phyloP scores from a whole-genome alignment of 305 asterid species.

The Solanum hybrid region DNA sequence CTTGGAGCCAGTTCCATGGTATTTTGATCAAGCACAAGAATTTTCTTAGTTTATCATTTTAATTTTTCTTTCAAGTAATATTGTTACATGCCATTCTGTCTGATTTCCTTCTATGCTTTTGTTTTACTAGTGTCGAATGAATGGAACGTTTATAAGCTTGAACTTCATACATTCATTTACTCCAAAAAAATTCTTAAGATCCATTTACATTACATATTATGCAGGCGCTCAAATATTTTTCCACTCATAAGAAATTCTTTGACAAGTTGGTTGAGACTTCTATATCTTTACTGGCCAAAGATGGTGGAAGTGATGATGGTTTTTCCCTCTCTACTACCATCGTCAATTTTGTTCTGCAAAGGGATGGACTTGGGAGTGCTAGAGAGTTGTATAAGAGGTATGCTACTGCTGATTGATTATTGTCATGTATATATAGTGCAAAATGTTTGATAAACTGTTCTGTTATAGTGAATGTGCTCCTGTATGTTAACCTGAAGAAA shows the following conservation, averaged over 20 bases:
- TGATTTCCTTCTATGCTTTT: background rate
- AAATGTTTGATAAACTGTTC: background rate
- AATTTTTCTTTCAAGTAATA: background rate
- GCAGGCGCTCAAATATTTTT: slow-evolving; percentile 76
- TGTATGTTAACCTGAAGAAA: background rate
- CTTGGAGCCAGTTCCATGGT: background rate
- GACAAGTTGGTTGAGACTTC: slow-evolving; percentile 72
- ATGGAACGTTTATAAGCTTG: background rate
- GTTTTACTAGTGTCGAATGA: background rate
- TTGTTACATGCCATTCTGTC: background rate
- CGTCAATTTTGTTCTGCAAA: slow-evolving; percentile 44
- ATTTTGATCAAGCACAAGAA: background rate
- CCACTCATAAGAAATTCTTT: slow-evolving; percentile 48
- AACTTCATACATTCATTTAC: slow-evolving; percentile 7
- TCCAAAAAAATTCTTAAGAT: background rate
- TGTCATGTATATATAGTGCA: background rate
- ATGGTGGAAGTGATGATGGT: slow-evolving; percentile 75
- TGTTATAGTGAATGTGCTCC: background rate
- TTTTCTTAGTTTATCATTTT: background rate
- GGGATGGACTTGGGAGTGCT: slow-evolving; percentile 64
- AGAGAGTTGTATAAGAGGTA: slow-evolving; percentile 72
- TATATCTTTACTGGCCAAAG: slow-evolving; percentile 32
- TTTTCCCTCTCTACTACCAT: slow-evolving; percentile 69
- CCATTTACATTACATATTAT: slow-evolving; percentile 11
- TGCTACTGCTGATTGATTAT: slow-evolving; percentile 4